Evolutionary conservation across 148 eudicot species (phyloP).

Genomic region (Rhododendron molle): DNA sequence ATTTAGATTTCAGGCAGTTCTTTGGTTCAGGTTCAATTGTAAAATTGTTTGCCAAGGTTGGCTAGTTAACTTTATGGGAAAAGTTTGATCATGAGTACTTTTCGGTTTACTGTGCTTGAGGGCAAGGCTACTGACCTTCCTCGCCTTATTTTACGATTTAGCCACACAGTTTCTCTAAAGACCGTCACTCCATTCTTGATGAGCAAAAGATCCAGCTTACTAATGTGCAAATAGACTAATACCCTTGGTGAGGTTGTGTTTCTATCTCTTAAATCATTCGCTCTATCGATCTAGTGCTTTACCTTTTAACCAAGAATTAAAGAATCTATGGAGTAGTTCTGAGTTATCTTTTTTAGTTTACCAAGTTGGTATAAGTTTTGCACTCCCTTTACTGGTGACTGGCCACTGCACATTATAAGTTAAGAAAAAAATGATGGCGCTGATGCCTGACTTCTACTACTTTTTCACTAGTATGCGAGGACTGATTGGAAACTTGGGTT

Average conservation of each 20-base stretch:
- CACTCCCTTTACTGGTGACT: background rate
- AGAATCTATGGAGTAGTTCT: background rate
- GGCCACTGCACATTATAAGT: background rate
- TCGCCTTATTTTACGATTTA: background rate
- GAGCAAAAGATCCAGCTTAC: background rate
- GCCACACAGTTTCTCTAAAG: background rate
- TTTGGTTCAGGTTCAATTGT: background rate
- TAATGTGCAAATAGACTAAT: background rate
- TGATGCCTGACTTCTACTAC: background rate
- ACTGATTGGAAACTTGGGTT: constrained; percentile 4
- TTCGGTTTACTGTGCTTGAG: background rate
- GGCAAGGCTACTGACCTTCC: background rate
- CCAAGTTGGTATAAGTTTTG: background rate
- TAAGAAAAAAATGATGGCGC: background rate
- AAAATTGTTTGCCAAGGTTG: background rate
- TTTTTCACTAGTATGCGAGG: background rate
- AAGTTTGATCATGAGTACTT: background rate
- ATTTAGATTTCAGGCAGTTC: background rate
- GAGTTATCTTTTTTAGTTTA: background rate
- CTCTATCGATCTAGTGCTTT: background rate
- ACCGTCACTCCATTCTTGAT: background rate
- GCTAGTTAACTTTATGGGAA: background rate
- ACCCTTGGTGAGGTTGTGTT: background rate
- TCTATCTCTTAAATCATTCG: background rate
- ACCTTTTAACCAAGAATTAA: background rate